These are phyloP conservation scores for Umbelopsis ramanniana DNA, from an alignment of 192 early-diverging fungal genomes.

Conservation along the genomic window DNA sequence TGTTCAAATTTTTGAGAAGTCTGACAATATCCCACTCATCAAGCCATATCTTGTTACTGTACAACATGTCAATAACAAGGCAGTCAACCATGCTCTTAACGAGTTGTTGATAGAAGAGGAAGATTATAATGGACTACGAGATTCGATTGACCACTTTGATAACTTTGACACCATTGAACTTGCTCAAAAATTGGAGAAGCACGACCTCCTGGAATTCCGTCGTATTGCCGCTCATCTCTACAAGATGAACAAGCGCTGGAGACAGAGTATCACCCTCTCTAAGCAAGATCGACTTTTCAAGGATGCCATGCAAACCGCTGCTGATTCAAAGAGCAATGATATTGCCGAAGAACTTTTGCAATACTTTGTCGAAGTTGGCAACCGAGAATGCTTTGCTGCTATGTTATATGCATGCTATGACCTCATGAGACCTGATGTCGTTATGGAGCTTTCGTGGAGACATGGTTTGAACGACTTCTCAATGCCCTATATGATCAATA, in stretches of 20 bases:
- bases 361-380: conserved; percentile 92
- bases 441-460: conserved; percentile 93
- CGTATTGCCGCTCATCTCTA: conserved; percentile 95
- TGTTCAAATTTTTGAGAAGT: conserved; percentile 97
- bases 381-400: conserved; percentile 94
- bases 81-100: conserved; percentile 95
- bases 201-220: conserved; percentile 97
- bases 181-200: conserved; percentile 92
- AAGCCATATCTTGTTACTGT: conserved; percentile 95
- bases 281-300: conserved; percentile 98
- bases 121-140: conserved; percentile 90
- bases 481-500: conserved; percentile 97
- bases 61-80: conserved; percentile 92
- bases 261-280: conserved; percentile 91
- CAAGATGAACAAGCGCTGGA: conserved; percentile 97
- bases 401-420: conserved; percentile 96
- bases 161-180: conserved; percentile 94
- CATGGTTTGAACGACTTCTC: conserved; percentile 90
- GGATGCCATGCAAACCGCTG: conserved; percentile 98
- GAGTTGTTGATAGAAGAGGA: conserved; percentile 98
- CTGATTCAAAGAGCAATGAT: conserved; percentile 84
- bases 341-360: conserved; percentile 94
- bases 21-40: conserved; percentile 96
- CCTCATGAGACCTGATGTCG: conserved; percentile 89
- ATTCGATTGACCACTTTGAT: conserved; percentile 93